Conservation (phyloP, 129 eudicot genomes). For the Erigeron canadensis region DNA sequence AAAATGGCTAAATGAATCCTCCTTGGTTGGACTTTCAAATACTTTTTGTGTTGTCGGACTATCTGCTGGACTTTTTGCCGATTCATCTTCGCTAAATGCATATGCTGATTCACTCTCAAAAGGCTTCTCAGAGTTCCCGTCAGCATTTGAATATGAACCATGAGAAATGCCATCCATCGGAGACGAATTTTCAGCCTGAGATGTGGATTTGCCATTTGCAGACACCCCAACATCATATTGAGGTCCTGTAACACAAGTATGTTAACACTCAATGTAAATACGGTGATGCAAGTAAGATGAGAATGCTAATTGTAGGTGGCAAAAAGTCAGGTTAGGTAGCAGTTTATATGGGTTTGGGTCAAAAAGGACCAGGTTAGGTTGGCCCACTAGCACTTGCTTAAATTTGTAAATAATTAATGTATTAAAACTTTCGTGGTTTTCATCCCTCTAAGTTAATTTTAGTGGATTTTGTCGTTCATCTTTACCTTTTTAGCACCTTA, state of each 20-base stretch:
- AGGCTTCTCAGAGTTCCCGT: constrained; percentile 54
- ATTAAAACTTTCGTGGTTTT: no score
- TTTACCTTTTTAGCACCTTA: no score
- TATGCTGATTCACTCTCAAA: constrained; percentile 69
- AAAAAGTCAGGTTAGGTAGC: background rate
- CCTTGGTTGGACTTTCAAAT: constrained; percentile 67
- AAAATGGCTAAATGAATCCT: constrained; percentile 55
- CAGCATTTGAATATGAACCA: constrained; percentile 56
- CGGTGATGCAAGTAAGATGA: background rate
- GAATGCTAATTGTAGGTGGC: background rate
- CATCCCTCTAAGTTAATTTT: no score
- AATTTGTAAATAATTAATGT: no score
- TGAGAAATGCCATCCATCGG: constrained; percentile 47
- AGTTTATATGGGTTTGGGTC: background rate
- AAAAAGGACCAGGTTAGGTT: background rate
- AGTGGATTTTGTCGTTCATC: no score
- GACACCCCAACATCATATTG: constrained; percentile 57
- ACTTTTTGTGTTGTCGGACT: constrained; percentile 64
- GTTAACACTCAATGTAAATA: constrained; percentile 8
- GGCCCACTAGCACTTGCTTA: background rate
- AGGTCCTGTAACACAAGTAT: constrained; percentile 47
- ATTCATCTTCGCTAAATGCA: constrained; percentile 71
- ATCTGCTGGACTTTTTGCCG: constrained; percentile 69
- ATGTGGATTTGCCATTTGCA: constrained; percentile 49
- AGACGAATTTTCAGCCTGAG: constrained; percentile 42